A percentile compares a stretch with the other conserved stretches of the same genome.
phyloP scores from a whole-genome alignment of 257 asterid genomes.

The Lavandula angustifolia region DNA sequence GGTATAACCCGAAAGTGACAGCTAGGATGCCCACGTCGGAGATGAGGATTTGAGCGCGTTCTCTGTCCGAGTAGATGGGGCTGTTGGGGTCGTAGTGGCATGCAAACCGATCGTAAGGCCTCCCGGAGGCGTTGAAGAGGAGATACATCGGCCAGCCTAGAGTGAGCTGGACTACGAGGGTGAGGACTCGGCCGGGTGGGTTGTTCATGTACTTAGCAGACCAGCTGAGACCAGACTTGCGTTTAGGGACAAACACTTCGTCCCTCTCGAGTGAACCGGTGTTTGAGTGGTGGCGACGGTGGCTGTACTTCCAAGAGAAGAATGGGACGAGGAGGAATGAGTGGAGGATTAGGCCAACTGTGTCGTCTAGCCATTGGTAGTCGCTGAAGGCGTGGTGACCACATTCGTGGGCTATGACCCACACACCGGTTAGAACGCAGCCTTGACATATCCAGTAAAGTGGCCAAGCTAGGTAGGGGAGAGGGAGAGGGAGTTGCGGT shows the following conservation, averaged over 20 bases:
- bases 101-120: slow-evolving; percentile 70
- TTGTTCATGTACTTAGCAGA: slow-evolving; percentile 55
- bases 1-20: slow-evolving; percentile 45
- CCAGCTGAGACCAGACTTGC: slow-evolving; percentile 45
- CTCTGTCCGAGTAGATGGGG: slow-evolving; percentile 74
- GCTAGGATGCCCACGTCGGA: slow-evolving; percentile 66
- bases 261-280: slow-evolving; percentile 79
- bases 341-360: slow-evolving; percentile 43
- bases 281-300: slow-evolving; percentile 65
- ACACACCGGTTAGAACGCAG: slow-evolving; percentile 67
- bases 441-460: slow-evolving; percentile 72
- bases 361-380: slow-evolving; percentile 36
- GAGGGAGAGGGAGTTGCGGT: slow-evolving; percentile 56
- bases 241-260: slow-evolving; percentile 75
- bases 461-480: slow-evolving; percentile 68
- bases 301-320: slow-evolving; percentile 55
- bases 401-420: slow-evolving; percentile 39
- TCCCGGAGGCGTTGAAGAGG: slow-evolving; percentile 64
- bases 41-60: slow-evolving; percentile 60
- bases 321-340: slow-evolving; percentile 48
- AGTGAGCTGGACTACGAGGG: slow-evolving; percentile 51
- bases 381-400: slow-evolving; percentile 38
- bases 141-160: slow-evolving; percentile 86
- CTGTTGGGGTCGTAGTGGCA: slow-evolving; percentile 73
- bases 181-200: slow-evolving; percentile 61